phyloP scores from a whole-genome alignment of 805 yeast genomes.

The Tanozyma kutaoensis region DNA sequence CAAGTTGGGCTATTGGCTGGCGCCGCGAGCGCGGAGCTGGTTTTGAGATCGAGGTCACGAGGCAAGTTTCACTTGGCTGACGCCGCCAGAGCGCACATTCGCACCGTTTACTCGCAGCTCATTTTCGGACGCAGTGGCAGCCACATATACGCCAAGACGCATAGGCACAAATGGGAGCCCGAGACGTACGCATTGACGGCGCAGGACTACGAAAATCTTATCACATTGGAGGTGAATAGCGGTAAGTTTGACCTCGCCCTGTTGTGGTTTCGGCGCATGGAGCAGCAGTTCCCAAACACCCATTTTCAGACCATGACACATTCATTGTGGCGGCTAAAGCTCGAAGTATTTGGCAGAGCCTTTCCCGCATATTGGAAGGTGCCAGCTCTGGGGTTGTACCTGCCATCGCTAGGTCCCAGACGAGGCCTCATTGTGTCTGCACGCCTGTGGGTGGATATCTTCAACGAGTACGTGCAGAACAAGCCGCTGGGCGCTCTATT shows the following conservation, averaged over 20 bases:
- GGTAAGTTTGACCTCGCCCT: slow-evolving; percentile 25
- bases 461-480: slow-evolving; percentile 10
- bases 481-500: slow-evolving; percentile 4
- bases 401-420: neutral
- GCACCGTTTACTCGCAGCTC: no score
- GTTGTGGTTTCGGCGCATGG: slow-evolving; percentile 23
- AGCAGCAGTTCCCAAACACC: slow-evolving; percentile 8
- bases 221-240: slow-evolving; percentile 19
- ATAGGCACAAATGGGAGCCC: no score
- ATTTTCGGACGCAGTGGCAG: no score
- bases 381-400: slow-evolving; percentile 1
- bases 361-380: slow-evolving; percentile 18
- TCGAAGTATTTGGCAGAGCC: slow-evolving; percentile 20
- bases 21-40: no score
- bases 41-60: no score
- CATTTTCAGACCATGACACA: slow-evolving; percentile 12
- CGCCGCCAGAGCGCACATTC: no score
- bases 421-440: slow-evolving; percentile 3
- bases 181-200: no score
- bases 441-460: slow-evolving; percentile 9
- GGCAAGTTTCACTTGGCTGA: no score
- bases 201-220: slow-evolving; percentile 25
- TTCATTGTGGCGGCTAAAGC: slow-evolving; percentile 20
- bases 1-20: no score
- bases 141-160: no score